Base-by-base conservation (phyloP, 768 basidiomycete species). In the Amylocystis lapponica region DNA sequence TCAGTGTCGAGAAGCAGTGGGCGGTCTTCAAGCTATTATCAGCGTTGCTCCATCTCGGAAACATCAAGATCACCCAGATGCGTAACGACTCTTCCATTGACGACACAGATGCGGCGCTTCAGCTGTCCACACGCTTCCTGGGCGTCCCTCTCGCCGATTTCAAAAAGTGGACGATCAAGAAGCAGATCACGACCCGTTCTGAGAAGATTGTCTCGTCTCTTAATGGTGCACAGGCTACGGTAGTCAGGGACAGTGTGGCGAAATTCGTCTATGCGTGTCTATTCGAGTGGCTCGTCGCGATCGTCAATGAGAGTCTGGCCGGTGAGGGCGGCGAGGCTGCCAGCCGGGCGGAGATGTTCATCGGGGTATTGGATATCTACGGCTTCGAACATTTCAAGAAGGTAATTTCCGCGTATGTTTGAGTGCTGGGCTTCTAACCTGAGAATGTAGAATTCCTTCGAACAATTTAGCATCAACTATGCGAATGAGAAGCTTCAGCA, bases 391-490 rank as follows among this genome's bases (percentile, higher is more conserved):
- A 95, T 61, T 96, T 95, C 70, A 88, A 95, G 65, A 95, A 94
- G 81, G 86, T 83, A 41, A 31, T 57, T 34, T 45, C 29, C 16
- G 13, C 9, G 30, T 17, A 13, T 44, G 27, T 27, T 25, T 37
- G 29, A 27, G 12, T 12, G 3, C 30, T 14, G 11, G 19, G n/a
- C n/a, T 32, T 16, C 32, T 52, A 1, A 45, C 33, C 7, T 8
- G n/a, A 22, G 14, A 41, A 39, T 31, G 30, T 50, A 87, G 84
- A 87, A 89, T 55, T 87, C 84, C 2, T 88, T 95, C 55, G 92
- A 99, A 66, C 96, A 99, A 68, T 99, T 99, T 67, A 97, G 94
- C 64, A 99, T 99, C 71, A 99, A 99, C 61, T 99, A 98, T 61
- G 96, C 96, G 19, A 99, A 99, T 58, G 96, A 94, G 63, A 93